phyloP scores from a whole-genome alignment of 2,329 filamentous ascomycete species.

The Ceratocystis variospora region DNA sequence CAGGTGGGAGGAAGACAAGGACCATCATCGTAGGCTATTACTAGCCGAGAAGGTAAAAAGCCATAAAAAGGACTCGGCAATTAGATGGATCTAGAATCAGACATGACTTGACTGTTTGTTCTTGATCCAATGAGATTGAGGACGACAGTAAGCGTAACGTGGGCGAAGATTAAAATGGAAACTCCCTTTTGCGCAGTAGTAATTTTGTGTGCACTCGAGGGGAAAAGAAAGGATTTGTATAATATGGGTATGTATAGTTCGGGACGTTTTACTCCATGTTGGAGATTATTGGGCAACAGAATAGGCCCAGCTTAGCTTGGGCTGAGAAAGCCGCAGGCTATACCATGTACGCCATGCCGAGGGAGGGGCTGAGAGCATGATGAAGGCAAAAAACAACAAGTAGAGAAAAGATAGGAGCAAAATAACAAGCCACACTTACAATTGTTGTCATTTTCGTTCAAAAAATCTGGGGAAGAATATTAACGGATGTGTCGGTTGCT shows the following conservation, averaged over 20 bases:
- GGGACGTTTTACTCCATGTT: background rate
- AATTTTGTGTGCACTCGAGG: background rate
- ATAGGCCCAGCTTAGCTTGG: background rate
- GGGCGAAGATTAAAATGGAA: background rate
- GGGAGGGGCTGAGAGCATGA: background rate
- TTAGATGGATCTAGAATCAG: background rate
- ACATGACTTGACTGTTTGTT: background rate
- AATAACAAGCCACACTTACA: background rate
- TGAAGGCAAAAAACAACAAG: background rate
- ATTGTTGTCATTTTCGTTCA: background rate
- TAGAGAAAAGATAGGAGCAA: background rate
- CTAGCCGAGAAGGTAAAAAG: background rate
- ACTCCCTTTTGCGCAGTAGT: background rate
- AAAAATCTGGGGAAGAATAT: background rate
- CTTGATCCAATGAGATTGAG: background rate
- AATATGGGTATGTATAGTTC: background rate
- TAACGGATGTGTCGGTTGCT: background rate
- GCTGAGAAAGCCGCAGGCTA: background rate
- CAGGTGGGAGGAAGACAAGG: background rate
- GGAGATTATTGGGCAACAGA: conserved; percentile 1
- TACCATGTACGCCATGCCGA: background rate
- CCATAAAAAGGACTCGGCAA: background rate
- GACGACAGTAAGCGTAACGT: background rate
- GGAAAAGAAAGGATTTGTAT: background rate
- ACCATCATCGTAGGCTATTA: background rate